Base-by-base conservation (phyloP, 225 moss, liverwort and hornwort genomes). In the Polytrichum commune region DNA sequence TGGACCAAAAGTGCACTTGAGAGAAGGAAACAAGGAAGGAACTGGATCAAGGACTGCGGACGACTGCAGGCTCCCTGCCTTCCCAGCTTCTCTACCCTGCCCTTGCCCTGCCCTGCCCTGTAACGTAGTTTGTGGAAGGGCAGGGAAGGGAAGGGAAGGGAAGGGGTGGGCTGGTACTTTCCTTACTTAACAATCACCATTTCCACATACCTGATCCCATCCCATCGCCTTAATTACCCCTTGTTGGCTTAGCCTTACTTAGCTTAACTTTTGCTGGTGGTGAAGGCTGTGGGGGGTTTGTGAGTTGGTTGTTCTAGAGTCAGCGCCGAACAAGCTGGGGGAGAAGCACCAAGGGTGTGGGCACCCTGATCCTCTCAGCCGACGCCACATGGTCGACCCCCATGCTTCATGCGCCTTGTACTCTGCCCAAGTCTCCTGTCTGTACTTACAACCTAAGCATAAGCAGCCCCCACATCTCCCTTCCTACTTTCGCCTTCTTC, bases 331-430 rank as follows among this genome's bases (percentile, higher is more conserved):
- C 63, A 29, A 62, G 69, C 69, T 66, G 29, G 65, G 64, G 18
- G 4, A 63, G 18, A 64, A 69, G 80, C 80, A 75, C 75, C 77
- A 84, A 84, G 77, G 72, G 84, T 77, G 84, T 84, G 84, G 33
- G 33, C 55, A 58, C 10, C 0, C 29, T 1, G 54, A 23, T 69
- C 65, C 69, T 20, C 20, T 27, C n/a, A 19, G 1, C 0, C 4
- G 1, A 5, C 5, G 79, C 70, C 83, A 76, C 65, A 69, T 80
- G 80, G 76, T n/a, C 4, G 6, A 0, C 9, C 62, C 28, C 32
- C 83, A 83, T 64, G 79, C 79, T 0, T 56, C n/a, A 53, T 60
- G 64, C 22, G 67, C 83, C 76, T 73, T 73, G 76, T 72, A 68
- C 72, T 73, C 64, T 35, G 35, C 26, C 63, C 24, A 63, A 63